Conservation (phyloP, 441 rosid genomes). For the Populus trichocarpa region DNA sequence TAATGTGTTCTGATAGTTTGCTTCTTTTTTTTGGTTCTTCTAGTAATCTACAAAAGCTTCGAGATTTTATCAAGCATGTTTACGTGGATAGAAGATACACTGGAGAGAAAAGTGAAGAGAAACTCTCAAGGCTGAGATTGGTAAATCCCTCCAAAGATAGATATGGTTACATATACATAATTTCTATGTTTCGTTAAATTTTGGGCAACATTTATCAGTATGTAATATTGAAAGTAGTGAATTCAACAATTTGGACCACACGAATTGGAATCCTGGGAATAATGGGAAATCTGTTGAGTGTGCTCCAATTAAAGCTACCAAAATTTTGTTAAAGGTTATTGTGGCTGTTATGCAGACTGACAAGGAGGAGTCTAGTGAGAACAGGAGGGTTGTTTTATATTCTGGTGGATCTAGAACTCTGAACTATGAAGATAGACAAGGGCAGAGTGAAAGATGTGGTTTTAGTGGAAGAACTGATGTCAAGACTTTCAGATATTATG, state of each 20-base stretch:
- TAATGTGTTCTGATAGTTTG: slow-evolving; percentile 20
- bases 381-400: slow-evolving; percentile 32
- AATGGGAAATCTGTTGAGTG: not conserved
- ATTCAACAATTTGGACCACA: not conserved
- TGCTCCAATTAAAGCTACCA: not conserved
- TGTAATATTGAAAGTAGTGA: not conserved
- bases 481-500: slow-evolving; percentile 33
- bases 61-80: slow-evolving; percentile 80
- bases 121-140: slow-evolving; percentile 42
- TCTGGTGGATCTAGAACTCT: slow-evolving; percentile 41
- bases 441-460: slow-evolving; percentile 30
- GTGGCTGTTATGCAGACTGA: slow-evolving; percentile 33
- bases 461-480: slow-evolving; percentile 41
- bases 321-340: slow-evolving; percentile 9
- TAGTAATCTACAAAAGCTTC: slow-evolving; percentile 70
- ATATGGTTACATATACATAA: not conserved
- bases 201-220: not conserved
- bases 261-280: not conserved
- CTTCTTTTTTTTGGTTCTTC: slow-evolving; percentile 8
- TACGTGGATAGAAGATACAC: slow-evolving; percentile 69
- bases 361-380: slow-evolving; percentile 39
- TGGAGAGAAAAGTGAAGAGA: slow-evolving; percentile 43
- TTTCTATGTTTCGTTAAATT: not conserved
- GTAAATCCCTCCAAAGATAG: slow-evolving; percentile 31
- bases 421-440: slow-evolving; percentile 33